Evolutionary conservation across 805 yeast species (phyloP).

Genomic region (Metschnikowia chrysomelidarum): DNA sequence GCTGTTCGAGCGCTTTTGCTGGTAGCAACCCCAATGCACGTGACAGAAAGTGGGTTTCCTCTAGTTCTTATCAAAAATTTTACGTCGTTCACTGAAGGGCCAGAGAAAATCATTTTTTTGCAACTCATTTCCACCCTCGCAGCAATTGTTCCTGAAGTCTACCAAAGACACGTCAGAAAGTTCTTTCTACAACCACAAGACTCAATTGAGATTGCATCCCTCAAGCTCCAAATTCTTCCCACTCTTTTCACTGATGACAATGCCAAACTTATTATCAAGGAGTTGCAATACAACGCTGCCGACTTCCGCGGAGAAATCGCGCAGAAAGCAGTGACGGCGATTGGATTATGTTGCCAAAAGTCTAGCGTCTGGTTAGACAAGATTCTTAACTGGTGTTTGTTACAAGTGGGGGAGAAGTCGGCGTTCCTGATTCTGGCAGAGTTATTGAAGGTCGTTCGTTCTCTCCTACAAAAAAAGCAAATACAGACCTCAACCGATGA

Average conservation of each 20-base stretch:
- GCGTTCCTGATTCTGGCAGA: constrained; percentile 49
- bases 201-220: constrained; percentile 36
- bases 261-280: constrained; percentile 51
- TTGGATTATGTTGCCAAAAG: constrained; percentile 58
- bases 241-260: constrained; percentile 54
- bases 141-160: constrained; percentile 18
- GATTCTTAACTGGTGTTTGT: constrained; percentile 64
- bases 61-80: constrained; percentile 47
- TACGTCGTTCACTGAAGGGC: constrained; percentile 24
- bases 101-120: constrained; percentile 36
- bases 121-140: constrained; percentile 38
- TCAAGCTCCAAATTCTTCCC: constrained; percentile 63
- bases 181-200: constrained; percentile 64
- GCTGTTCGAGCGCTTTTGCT: constrained; percentile 54
- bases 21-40: constrained; percentile 55
- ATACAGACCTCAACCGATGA: constrained; percentile 19
- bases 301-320: constrained; percentile 25
- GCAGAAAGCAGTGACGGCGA: constrained; percentile 53
- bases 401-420: constrained; percentile 35
- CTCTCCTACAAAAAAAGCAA: constrained; percentile 58
- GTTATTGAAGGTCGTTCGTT: constrained; percentile 68
- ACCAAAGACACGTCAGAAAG: constrained; percentile 36
- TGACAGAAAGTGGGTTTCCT: constrained; percentile 50
- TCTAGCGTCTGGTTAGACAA: constrained; percentile 48
- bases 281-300: constrained; percentile 58